Conservation (phyloP, 1,139 yeast species). For the Geotrichum histeridarum region DNA sequence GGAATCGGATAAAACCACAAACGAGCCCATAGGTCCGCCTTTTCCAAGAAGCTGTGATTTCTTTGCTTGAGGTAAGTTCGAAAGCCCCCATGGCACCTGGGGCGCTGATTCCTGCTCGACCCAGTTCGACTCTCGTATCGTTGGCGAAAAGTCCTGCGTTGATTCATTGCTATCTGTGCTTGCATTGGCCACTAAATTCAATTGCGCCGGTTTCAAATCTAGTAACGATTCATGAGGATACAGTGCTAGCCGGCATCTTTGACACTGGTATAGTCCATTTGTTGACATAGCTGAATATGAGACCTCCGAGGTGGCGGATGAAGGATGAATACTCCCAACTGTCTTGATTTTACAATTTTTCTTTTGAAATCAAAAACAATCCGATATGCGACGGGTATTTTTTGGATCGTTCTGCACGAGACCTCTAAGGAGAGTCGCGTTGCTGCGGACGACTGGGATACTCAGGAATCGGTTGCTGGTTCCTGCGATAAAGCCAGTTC, state of each 20-base stretch:
- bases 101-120: conserved; percentile 1
- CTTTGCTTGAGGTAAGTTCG: conserved; percentile 16
- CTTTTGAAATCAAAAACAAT: not conserved
- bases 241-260: conserved; percentile 56
- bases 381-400: not conserved
- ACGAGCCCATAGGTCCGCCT: conserved; percentile 19
- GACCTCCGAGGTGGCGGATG: conserved; percentile 5
- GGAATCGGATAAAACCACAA: conserved; percentile 18
- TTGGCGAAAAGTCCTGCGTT: not conserved
- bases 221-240: conserved; percentile 50
- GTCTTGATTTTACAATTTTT: not conserved
- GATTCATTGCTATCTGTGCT: conserved; percentile 7
- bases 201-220: conserved; percentile 51
- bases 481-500: not conserved
- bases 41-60: conserved; percentile 9
- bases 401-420: not conserved
- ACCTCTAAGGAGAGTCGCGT: not conserved
- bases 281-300: not conserved
- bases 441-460: too few relatives aligned
- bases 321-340: conserved; percentile 3
- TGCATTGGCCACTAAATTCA: conserved; percentile 37
- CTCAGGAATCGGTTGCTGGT: not conserved
- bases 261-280: conserved; percentile 40
- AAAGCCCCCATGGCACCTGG: conserved; percentile 18
- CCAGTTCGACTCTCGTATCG: conserved; percentile 2